These are phyloP conservation scores for Cucumis cinereus DNA, from an alignment of 306 rosid species.

Conservation along the genomic window DNA sequence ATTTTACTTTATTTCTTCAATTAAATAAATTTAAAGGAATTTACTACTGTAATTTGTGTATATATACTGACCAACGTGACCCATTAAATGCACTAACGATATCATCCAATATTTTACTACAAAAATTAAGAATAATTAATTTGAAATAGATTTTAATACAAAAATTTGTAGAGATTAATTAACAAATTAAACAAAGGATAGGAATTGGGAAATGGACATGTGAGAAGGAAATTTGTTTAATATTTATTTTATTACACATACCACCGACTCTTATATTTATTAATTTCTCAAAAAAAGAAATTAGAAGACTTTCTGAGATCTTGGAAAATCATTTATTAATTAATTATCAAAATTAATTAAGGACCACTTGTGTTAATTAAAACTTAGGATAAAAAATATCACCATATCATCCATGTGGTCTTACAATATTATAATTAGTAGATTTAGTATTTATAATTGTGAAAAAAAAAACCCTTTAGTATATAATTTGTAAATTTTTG, in stretches of 20 bases:
- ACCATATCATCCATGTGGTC: background rate
- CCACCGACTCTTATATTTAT: background rate
- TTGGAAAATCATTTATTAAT: background rate
- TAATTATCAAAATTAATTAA: background rate
- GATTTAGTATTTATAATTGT: background rate
- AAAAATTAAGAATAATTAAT: background rate
- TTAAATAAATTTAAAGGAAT: background rate
- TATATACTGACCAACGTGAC: background rate
- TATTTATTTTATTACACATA: background rate
- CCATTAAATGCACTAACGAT: background rate
- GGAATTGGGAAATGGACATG: background rate
- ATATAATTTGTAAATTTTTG: background rate
- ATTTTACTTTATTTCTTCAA: no score
- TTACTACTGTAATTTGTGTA: background rate
- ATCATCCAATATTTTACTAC: background rate
- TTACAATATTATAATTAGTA: background rate
- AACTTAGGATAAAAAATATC: background rate
- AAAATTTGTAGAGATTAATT: background rate
- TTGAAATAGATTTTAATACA: background rate
- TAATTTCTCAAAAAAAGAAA: background rate
- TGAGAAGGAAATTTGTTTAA: background rate
- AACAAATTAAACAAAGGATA: background rate
- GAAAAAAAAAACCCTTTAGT: background rate
- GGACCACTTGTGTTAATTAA: background rate
- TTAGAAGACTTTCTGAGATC: background rate